These are phyloP conservation scores for Tripidium arundinaceum DNA, from an alignment of 202 grass and related monocot species.

Conservation along the genomic window DNA sequence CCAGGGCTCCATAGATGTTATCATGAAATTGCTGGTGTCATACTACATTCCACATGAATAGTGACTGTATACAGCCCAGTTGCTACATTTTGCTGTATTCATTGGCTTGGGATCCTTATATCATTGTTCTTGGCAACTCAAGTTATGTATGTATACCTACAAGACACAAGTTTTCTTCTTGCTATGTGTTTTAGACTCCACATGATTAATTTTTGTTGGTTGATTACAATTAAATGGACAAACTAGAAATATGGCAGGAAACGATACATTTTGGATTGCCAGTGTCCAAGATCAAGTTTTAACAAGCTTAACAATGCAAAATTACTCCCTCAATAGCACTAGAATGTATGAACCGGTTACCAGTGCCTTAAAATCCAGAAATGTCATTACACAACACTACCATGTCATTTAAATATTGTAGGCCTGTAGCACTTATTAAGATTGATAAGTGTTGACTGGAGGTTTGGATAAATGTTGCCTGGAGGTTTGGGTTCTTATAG, in stretches of 20 bases:
- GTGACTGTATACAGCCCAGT: background rate
- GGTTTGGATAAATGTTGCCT: background rate
- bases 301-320: background rate
- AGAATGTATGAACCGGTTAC: background rate
- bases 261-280: background rate
- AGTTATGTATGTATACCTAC: background rate
- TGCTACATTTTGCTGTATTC: background rate
- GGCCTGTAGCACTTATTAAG: background rate
- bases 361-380: background rate
- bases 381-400: background rate
- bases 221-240: background rate
- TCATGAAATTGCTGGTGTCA: background rate
- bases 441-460: background rate
- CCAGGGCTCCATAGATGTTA: background rate
- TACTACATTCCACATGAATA: background rate
- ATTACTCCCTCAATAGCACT: background rate
- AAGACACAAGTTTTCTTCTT: background rate
- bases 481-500: background rate
- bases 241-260: conserved; percentile 1
- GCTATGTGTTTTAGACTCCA: background rate
- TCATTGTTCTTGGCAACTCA: background rate
- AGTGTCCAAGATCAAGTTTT: background rate
- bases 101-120: background rate
- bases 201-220: conserved; percentile 4
- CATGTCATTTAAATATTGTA: background rate